These are phyloP conservation scores for Trichoderma guizhouense DNA, from an alignment of 2,329 filamentous ascomycete genomes.

Conservation along the genomic window DNA sequence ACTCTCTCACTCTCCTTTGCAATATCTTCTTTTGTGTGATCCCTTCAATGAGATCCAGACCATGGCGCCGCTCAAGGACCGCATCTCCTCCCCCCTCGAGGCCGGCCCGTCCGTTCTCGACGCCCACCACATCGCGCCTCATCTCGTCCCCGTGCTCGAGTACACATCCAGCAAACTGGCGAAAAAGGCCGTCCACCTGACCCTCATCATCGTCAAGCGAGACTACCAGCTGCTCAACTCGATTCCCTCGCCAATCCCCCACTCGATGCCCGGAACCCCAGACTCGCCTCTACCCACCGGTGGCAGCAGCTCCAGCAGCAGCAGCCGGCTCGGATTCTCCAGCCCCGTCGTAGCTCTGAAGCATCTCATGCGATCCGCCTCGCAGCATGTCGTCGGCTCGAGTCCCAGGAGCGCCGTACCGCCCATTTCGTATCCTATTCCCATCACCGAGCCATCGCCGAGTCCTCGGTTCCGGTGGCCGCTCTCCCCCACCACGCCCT, in stretches of 20 bases:
- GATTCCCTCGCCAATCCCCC: slow-evolving; percentile 22
- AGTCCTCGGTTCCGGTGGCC: slow-evolving; percentile 31
- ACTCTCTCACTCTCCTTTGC: background rate
- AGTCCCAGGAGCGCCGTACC: slow-evolving; percentile 26
- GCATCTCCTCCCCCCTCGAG: slow-evolving; percentile 62
- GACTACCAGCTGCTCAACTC: slow-evolving; percentile 53
- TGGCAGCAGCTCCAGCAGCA: slow-evolving; percentile 20
- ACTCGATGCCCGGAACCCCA: slow-evolving; percentile 28
- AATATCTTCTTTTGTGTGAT: background rate
- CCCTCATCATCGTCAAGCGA: slow-evolving; percentile 54
- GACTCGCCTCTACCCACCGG: slow-evolving; percentile 24
- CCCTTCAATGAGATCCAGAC: background rate
- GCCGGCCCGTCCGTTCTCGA: slow-evolving; percentile 59
- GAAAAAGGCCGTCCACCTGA: slow-evolving; percentile 53
- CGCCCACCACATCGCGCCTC: slow-evolving; percentile 53
- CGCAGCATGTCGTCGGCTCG: slow-evolving; percentile 22
- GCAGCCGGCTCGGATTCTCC: slow-evolving; percentile 32
- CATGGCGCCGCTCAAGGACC: slow-evolving; percentile 43
- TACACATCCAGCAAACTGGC: slow-evolving; percentile 56
- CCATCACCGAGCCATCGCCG: slow-evolving; percentile 30
- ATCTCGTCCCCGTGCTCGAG: slow-evolving; percentile 53
- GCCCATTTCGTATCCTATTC: slow-evolving; percentile 35
- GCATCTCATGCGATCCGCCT: slow-evolving; percentile 30
- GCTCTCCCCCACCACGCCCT: slow-evolving; percentile 38
- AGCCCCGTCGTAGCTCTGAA: slow-evolving; percentile 34